A percentile compares a stretch with the other conserved stretches of the same genome.
Conservation (phyloP, 352 stramenopile species). For the Nothophytophthora sp. region DNA sequence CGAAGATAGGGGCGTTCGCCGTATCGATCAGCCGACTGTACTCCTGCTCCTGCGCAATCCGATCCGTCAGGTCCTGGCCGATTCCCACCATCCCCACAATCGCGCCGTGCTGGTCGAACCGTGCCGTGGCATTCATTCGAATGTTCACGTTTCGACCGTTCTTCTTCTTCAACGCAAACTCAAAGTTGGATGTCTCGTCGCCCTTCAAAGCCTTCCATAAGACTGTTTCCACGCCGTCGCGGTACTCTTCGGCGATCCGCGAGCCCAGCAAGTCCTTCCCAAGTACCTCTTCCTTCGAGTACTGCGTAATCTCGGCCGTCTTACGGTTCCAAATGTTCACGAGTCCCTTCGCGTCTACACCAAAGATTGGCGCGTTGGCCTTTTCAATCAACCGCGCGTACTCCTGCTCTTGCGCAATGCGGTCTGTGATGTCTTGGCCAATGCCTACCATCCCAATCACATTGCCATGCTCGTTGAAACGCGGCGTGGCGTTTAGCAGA, state of each 20-base stretch:
- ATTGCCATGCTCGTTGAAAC: constrained; percentile 76
- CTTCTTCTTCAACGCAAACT: constrained; percentile 77
- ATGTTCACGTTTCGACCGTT: constrained; percentile 65
- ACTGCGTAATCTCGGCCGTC: constrained; percentile 89
- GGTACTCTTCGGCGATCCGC: constrained; percentile 63
- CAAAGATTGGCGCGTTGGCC: constrained; percentile 91
- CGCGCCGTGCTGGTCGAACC: constrained; percentile 69
- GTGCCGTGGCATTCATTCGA: constrained; percentile 66
- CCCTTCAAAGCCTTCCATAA: constrained; percentile 61
- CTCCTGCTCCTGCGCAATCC: constrained; percentile 87
- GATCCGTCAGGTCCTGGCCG: constrained; percentile 85
- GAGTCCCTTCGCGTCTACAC: constrained; percentile 68
- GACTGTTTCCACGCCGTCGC: constrained; percentile 45
- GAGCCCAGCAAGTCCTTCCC: constrained; percentile 69
- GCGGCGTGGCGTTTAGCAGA: constrained; percentile 82
- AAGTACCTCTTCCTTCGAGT: constrained; percentile 87
- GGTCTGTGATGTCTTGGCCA: constrained; percentile 82
- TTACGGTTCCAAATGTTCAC: constrained; percentile 94
- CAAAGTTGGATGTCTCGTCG: constrained; percentile 83
- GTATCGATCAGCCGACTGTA: constrained; percentile 91
- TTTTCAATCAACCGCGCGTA: constrained; percentile 89
- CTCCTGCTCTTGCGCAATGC: constrained; percentile 75
- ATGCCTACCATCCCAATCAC: constrained; percentile 91
- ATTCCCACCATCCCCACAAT: constrained; percentile 88
- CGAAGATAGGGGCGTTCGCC: constrained; percentile 91